Evolutionary conservation across 495 filamentous ascomycete species (phyloP), one percentile per base, ranked within the genome.

Genomic region (Aspergillus bertholletiae): DNA sequence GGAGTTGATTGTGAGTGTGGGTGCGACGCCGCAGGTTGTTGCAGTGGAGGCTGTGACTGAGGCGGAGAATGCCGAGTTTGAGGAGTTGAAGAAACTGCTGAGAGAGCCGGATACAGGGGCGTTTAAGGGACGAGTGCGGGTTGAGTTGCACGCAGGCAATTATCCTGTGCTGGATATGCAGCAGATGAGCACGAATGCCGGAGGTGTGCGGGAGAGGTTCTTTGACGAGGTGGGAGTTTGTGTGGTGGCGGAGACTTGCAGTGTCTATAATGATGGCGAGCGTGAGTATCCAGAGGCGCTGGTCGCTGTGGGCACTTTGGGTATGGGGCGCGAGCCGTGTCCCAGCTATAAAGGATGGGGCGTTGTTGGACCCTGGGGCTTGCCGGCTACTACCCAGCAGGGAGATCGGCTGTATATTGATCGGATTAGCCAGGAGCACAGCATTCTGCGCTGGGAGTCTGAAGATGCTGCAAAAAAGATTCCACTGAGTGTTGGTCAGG

Each of bases 141-240:
- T 90, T 32, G 88, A 91, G 58, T 56, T 90, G 0, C 87, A 92
- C 73, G 88, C 88, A 0, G 85, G 87, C 13, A 84, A 86, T 2
- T 89, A 88, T 66, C 82, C 88, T 0, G 74, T 88, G 7, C 78
- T 94, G 1, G 91, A 95, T 65, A 71, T 94, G 60, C 91, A 96
- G 66, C 91, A 95, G 55, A 68, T 94, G 1, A 85, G 88, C 1
- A 90, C 90, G 4, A 83, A 86, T 62, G 84, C 85, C 3, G 60
- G 75, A 9, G 62, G 71, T 50, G 32, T 60, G 11, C 49, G 65
- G 0, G 59, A 66, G 3, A 63, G 81, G 5, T 71, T 73, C 0
- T 73, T 75, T 30, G 57, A 70, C 2, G 81, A 87, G 55, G 76
- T 95, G 34, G 91, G 82, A 4, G 69, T 92, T 24, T 84, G 80